These are phyloP conservation scores for Ophiocordyceps camponoti-leonardi DNA, from an alignment of 2,329 filamentous ascomycete species.

Conservation along the genomic window DNA sequence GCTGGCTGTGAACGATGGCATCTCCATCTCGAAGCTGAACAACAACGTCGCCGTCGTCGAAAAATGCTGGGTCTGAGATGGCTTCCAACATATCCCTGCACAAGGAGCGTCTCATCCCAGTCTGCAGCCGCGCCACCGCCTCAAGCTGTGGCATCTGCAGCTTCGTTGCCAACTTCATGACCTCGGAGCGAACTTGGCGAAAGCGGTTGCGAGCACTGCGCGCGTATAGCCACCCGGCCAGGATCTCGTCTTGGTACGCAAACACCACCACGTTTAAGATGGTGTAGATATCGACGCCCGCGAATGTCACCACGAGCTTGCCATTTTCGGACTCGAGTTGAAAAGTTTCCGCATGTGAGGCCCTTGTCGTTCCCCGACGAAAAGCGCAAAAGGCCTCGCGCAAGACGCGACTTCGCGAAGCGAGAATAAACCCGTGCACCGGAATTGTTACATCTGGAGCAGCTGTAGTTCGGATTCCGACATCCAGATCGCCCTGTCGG, in stretches of 20 bases:
- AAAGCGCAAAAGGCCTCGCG: slow-evolving; percentile 43
- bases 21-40: slow-evolving; percentile 64
- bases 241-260: slow-evolving; percentile 59
- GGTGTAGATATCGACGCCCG: slow-evolving; percentile 56
- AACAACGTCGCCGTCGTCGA: slow-evolving; percentile 62
- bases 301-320: slow-evolving; percentile 44
- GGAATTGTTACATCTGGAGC: slow-evolving; percentile 57
- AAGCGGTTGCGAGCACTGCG: slow-evolving; percentile 52
- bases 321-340: slow-evolving; percentile 22
- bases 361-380: slow-evolving; percentile 14
- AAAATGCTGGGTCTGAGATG: slow-evolving; percentile 50
- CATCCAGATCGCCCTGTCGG: slow-evolving; percentile 23
- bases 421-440: slow-evolving; percentile 65
- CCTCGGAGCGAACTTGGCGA: slow-evolving; percentile 61
- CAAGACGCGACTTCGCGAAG: slow-evolving; percentile 55
- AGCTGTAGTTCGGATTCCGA: slow-evolving; percentile 35
- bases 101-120: slow-evolving; percentile 43
- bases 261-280: slow-evolving; percentile 68
- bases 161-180: slow-evolving; percentile 69
- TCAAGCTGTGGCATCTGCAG: slow-evolving; percentile 60
- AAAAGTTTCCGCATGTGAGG: slow-evolving; percentile 11
- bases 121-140: slow-evolving; percentile 60
- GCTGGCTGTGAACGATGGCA: slow-evolving; percentile 55
- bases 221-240: slow-evolving; percentile 78
- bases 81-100: slow-evolving; percentile 55